A percentile compares a stretch with the other conserved stretches of the same genome.
Evolutionary conservation across 805 yeast species (phyloP).

Genomic region (Metschnikowia vanudenii): DNA sequence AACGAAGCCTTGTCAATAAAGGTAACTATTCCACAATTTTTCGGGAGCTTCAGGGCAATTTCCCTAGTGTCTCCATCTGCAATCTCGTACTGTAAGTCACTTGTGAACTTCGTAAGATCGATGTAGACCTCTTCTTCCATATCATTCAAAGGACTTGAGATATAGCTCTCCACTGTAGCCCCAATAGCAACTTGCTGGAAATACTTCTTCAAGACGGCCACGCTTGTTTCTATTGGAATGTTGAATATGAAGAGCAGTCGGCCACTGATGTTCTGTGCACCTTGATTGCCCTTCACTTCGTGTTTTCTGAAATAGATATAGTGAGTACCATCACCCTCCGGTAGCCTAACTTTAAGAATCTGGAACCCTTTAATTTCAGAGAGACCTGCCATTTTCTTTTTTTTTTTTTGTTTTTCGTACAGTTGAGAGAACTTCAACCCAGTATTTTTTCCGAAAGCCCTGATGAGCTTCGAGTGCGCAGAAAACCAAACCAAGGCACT

Average conservation of each 20-base stretch:
- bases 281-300: slow-evolving; percentile 36
- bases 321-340: slow-evolving; percentile 44
- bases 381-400: slow-evolving; percentile 11
- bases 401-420: not conserved
- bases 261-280: slow-evolving; percentile 12
- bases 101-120: slow-evolving; percentile 56
- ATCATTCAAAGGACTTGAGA: slow-evolving; percentile 36
- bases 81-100: slow-evolving; percentile 45
- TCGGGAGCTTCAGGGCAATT: slow-evolving; percentile 53
- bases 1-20: slow-evolving; percentile 71
- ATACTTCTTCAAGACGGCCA: slow-evolving; percentile 52
- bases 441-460: slow-evolving; percentile 3
- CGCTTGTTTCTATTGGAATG: slow-evolving; percentile 62
- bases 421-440: not conserved
- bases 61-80: slow-evolving; percentile 25
- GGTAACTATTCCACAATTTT: slow-evolving; percentile 69
- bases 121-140: slow-evolving; percentile 45
- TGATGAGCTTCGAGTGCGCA: slow-evolving; percentile 6
- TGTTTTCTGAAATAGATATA: slow-evolving; percentile 69
- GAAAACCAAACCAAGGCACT: not conserved
- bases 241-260: slow-evolving; percentile 74
- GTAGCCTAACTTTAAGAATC: slow-evolving; percentile 48
- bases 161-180: slow-evolving; percentile 54
- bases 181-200: slow-evolving; percentile 62
- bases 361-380: slow-evolving; percentile 57